Evolutionary conservation across 1,139 yeast species (phyloP).

Genomic region (Dujonia santamariae): DNA sequence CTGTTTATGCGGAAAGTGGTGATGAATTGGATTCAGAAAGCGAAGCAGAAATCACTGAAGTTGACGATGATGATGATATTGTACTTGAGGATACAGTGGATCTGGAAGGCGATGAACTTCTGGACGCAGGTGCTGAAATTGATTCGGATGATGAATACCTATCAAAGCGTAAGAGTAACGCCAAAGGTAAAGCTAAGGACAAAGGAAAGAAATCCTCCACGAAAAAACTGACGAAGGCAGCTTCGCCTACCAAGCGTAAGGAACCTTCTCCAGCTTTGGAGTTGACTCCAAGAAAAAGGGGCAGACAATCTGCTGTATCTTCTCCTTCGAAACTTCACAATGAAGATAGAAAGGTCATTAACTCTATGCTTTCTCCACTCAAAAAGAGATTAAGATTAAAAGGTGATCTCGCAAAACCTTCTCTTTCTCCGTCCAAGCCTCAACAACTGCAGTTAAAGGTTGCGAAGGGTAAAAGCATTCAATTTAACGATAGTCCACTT

Average conservation of each 20-base stretch:
- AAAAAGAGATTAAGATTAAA: constrained; percentile 27
- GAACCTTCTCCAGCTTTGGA: neutral
- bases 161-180: neutral
- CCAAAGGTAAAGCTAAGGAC: neutral
- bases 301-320: constrained; percentile 4
- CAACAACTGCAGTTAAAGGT: constrained; percentile 3
- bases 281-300: constrained; percentile 9
- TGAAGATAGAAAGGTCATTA: constrained; percentile 15
- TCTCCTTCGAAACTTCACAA: constrained; percentile 9
- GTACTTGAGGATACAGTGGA: too few species aligned
- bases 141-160: neutral
- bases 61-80: constrained; percentile 4
- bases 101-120: constrained; percentile 1
- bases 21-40: constrained; percentile 5
- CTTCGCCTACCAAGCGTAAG: neutral
- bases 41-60: neutral
- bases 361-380: constrained; percentile 26
- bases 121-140: neutral
- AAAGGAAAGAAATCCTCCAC: too few species aligned
- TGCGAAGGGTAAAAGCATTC: constrained; percentile 2
- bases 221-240: too few species aligned
- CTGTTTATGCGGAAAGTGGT: neutral
- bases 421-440: constrained; percentile 20
- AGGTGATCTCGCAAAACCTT: constrained; percentile 22
- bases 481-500: constrained; percentile 5